A percentile compares a stretch with the other conserved stretches of the same genome.
Conservation (phyloP, 176 grass and related monocot species). For the Bromus sterilis region DNA sequence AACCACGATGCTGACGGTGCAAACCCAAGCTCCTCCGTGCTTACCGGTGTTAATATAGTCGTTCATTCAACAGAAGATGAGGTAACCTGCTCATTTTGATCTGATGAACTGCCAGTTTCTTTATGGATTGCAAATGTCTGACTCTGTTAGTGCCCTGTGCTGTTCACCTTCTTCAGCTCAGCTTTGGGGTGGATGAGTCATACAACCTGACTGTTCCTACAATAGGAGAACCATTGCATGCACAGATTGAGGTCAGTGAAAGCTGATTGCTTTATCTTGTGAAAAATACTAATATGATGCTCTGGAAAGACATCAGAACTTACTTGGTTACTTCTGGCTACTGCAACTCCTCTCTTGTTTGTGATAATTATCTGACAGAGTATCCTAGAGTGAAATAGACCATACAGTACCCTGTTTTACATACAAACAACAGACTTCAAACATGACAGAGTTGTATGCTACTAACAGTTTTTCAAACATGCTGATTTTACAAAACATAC, state of each 20-base stretch:
- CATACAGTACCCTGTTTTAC: background rate
- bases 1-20: slow-evolving; percentile 39
- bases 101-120: background rate
- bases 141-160: slow-evolving; percentile 2
- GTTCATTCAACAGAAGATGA: slow-evolving; percentile 52
- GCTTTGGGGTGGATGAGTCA: slow-evolving; percentile 77
- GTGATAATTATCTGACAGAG: background rate
- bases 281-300: background rate
- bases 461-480: background rate
- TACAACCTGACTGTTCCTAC: slow-evolving; percentile 63
- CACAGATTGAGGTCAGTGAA: slow-evolving; percentile 62
- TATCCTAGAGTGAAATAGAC: background rate
- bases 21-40: slow-evolving; percentile 23
- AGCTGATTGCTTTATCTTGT: background rate
- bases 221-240: slow-evolving; percentile 46
- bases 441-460: background rate
- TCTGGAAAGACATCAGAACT: slow-evolving; percentile 7
- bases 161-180: slow-evolving; percentile 57
- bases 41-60: slow-evolving; percentile 51
- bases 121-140: background rate
- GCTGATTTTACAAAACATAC: background rate
- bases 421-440: background rate
- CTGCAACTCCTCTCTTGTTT: background rate
- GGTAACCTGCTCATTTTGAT: slow-evolving; percentile 43
- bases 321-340: background rate